Evolutionary conservation across 352 stramenopile species (phyloP).

Genomic region (Pythium diclinum): DNA sequence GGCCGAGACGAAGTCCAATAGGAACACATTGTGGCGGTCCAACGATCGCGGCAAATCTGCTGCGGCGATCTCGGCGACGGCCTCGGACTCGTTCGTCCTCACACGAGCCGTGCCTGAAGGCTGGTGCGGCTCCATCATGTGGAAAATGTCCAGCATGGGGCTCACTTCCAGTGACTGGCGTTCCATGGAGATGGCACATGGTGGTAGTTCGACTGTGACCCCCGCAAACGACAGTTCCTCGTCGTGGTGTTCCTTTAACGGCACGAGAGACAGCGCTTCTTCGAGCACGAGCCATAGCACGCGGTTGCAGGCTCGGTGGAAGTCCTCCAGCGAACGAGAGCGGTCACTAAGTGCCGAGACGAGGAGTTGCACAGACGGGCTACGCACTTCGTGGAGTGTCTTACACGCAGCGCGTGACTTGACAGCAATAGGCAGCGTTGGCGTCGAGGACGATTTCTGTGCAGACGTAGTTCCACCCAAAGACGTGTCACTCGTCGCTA

Average conservation of each 20-base stretch:
- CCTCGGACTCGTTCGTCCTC: background rate
- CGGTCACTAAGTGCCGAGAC: conserved; percentile 12
- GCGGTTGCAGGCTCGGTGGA: conserved; percentile 40
- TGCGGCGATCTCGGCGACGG: conserved; percentile 1
- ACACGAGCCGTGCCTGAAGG: conserved; percentile 1
- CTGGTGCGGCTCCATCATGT: conserved; percentile 21
- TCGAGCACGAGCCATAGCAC: conserved; percentile 55
- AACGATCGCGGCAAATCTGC: conserved; percentile 27
- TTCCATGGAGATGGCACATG: conserved; percentile 26
- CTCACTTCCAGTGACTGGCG: background rate
- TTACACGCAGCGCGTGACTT: background rate
- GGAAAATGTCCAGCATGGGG: conserved; percentile 32
- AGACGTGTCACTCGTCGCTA: background rate
- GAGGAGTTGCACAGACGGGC: conserved; percentile 12
- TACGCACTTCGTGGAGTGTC: conserved; percentile 12
- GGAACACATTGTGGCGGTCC: conserved; percentile 42
- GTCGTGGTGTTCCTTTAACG: background rate
- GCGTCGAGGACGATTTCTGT: background rate
- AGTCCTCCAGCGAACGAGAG: conserved; percentile 14
- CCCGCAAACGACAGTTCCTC: background rate
- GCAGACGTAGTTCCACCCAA: background rate
- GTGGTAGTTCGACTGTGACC: background rate
- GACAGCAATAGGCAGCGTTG: background rate
- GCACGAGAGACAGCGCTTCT: conserved; percentile 22
- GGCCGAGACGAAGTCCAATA: conserved; percentile 42